These are phyloP conservation scores for Staphylotrichum longicolle DNA, from an alignment of 495 filamentous ascomycete genomes.

Conservation along the genomic window DNA sequence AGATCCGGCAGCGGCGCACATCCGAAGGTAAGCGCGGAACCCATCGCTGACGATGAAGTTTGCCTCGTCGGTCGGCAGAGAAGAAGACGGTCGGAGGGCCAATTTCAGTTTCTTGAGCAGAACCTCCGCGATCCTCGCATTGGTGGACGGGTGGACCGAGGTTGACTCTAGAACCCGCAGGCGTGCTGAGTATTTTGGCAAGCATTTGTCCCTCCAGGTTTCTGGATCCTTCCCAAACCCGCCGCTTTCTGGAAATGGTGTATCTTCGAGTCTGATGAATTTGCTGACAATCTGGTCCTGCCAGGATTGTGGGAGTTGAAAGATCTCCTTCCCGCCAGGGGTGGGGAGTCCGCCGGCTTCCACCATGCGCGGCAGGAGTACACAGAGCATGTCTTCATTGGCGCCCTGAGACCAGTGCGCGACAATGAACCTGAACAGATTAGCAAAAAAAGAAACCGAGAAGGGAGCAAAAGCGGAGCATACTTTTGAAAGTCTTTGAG, in stretches of 20 bases:
- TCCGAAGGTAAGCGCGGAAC: constrained; percentile 53
- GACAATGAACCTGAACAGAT: constrained; percentile 59
- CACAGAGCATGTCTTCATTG: constrained; percentile 65
- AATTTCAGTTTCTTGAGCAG: constrained; percentile 56
- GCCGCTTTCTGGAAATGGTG: constrained; percentile 55
- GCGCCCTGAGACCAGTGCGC: constrained; percentile 63
- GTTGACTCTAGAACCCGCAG: constrained; percentile 50
- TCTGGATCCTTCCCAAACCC: constrained; percentile 50
- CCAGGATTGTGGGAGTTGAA: constrained; percentile 64
- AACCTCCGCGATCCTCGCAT: constrained; percentile 53
- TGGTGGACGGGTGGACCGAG: constrained; percentile 53
- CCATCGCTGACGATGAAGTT: constrained; percentile 57
- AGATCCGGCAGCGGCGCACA: constrained; percentile 47
- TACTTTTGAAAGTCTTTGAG: constrained; percentile 79
- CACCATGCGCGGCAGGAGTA: constrained; percentile 66
- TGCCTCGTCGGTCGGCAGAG: constrained; percentile 54
- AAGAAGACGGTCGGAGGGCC: constrained; percentile 53
- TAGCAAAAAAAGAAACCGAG: constrained; percentile 20
- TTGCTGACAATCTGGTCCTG: constrained; percentile 65
- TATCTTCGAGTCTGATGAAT: constrained; percentile 56
- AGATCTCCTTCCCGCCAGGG: constrained; percentile 51
- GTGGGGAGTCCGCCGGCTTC: constrained; percentile 50
- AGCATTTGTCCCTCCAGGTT: constrained; percentile 54
- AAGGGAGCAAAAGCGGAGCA: constrained; percentile 8
- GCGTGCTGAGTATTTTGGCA: constrained; percentile 56